Percentiles rank a stretch among this genome's conserved stretches.
phyloP scores from a whole-genome alignment of 495 filamentous ascomycete genomes.

The Cercophora scortea region DNA sequence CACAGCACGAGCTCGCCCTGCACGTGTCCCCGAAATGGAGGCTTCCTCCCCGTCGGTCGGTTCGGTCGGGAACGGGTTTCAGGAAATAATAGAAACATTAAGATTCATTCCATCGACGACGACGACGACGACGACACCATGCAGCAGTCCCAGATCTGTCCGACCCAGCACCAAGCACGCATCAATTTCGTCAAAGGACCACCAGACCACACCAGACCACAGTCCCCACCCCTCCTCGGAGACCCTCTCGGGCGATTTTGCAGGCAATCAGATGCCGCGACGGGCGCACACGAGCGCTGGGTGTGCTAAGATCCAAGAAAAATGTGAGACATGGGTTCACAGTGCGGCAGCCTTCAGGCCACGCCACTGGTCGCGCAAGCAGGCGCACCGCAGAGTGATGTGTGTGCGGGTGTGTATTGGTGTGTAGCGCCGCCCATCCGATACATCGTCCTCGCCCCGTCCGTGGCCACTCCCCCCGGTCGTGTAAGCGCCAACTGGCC shows the following conservation, averaged over 20 bases:
- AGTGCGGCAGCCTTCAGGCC: constrained; percentile 32
- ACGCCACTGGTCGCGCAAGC: constrained; percentile 33
- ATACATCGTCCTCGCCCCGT: constrained; percentile 23
- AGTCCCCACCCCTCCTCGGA: constrained; percentile 36
- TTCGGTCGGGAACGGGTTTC: neutral
- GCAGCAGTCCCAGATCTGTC: neutral
- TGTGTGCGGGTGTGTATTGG: constrained; percentile 5
- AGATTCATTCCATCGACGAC: neutral
- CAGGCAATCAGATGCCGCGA: constrained; percentile 30
- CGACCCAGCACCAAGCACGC: too few relatives aligned
- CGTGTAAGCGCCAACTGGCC: constrained; percentile 47
- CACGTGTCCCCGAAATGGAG: neutral
- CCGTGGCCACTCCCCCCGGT: constrained; percentile 10
- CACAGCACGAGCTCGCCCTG: too few relatives aligned
- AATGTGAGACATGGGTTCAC: constrained; percentile 41
- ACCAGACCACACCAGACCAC: constrained; percentile 15
- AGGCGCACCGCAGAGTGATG: neutral
- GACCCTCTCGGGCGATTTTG: constrained; percentile 30
- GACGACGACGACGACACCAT: too few relatives aligned
- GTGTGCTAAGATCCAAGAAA: constrained; percentile 31
- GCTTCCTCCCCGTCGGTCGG: neutral
- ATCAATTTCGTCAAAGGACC: neutral
- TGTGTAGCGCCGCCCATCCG: constrained; percentile 40
- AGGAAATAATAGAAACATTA: constrained; percentile 5
- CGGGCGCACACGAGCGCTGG: neutral